Evolutionary conservation across 129 eudicot species (phyloP).

Genomic region (Ambrosia trifida): DNA sequence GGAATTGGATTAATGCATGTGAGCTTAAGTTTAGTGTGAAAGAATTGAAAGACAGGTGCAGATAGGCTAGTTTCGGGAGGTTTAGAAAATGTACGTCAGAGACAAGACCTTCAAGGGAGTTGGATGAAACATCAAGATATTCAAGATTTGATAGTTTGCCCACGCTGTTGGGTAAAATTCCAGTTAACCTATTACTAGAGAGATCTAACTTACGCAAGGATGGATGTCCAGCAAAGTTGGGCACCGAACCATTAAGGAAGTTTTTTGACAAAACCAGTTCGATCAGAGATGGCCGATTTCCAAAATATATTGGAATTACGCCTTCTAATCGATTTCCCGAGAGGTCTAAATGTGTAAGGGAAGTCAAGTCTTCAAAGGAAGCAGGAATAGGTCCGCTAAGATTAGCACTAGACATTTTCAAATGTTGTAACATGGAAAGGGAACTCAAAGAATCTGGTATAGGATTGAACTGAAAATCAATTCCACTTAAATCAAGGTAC

Average conservation of each 20-base stretch:
- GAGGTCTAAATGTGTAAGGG: conserved; percentile 13
- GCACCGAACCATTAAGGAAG: conserved; percentile 31
- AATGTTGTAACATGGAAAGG: conserved; percentile 24
- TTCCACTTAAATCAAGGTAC: conserved; percentile 6
- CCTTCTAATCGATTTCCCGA: conserved; percentile 1
- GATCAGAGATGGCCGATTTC: conserved; percentile 17
- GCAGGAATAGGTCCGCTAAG: conserved; percentile 19
- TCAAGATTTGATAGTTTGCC: conserved; percentile 16
- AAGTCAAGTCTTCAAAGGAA: not conserved
- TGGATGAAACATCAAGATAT: conserved; percentile 18
- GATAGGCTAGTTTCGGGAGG: not conserved
- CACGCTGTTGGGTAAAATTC: not conserved
- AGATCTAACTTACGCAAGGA: not conserved
- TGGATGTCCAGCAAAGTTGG: conserved; percentile 1
- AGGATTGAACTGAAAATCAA: not conserved
- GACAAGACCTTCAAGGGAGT: conserved; percentile 25
- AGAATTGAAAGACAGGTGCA: conserved; percentile 34
- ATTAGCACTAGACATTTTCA: not conserved
- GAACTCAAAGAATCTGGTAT: conserved; percentile 28
- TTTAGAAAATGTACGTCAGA: conserved; percentile 24
- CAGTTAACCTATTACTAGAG: conserved; percentile 15
- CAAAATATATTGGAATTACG: conserved; percentile 12
- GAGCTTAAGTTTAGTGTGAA: conserved; percentile 18
- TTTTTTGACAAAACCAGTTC: conserved; percentile 20
- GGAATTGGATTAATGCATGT: conserved; percentile 25